Evolutionary conservation across 2,329 filamentous ascomycete species (phyloP), one percentile per base, ranked within the genome.

Genomic region (Pseudogymnoascus sp.): DNA sequence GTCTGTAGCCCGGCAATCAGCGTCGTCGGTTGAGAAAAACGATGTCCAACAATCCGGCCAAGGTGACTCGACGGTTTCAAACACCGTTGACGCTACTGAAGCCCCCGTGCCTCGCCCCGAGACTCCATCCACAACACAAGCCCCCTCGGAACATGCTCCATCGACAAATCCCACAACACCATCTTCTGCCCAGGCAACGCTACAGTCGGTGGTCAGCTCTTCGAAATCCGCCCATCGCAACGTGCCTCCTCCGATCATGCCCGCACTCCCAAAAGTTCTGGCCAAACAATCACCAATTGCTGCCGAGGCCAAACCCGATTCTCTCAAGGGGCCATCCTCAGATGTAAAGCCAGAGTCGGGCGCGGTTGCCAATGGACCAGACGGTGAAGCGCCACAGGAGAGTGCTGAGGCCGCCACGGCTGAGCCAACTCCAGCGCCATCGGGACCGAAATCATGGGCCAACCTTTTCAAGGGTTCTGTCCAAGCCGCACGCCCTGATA

Each of bases 361-460:
- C 1, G 60, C 21, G 15, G 36, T 40, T 35, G 60, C 38, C 19
- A 19, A 31, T 62, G 36, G 33, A n/a, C 17, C 19, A 47, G 36
- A 26, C n/a, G 38, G 10, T 31, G 36, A 62, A 21, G 26, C 60
- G 19, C 21, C 35, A 36, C n/a, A 21, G 10, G 31, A 11, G 10
- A 17, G 21, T 26, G 57, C 28, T 26, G 69, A 69, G 33, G 65
- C 69, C 9, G 66, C 68, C 28, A 36, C 17, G 44, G 35, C 66
- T 21, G 70, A 71, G 64, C 60, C 66, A 63, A 63, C 66, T 10
- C 68, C 75, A 31, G 77, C 77, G 66, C 71, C 75, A 21, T 69
- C 72, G 10, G 67, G 79, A n/a, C 81, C 83, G 26, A 83, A 87
- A 70, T 86, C 84, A 1, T 91, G 87, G 87, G 86, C 87, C 26